Base-by-base conservation (phyloP, 1,284 basidiomycete genomes). In the Marasmius fiardii region DNA sequence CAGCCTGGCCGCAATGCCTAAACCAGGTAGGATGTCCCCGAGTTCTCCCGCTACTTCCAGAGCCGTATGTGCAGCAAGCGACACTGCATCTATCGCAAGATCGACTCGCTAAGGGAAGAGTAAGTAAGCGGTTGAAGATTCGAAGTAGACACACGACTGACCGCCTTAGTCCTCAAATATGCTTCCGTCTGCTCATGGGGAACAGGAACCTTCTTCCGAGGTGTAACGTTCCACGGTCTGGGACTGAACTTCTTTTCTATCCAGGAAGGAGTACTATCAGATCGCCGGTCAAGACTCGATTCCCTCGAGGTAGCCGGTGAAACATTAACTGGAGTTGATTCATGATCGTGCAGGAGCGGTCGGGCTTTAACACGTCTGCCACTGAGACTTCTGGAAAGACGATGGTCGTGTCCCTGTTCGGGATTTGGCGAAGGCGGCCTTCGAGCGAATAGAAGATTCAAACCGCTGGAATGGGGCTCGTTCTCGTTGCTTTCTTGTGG, bases 111-210 rank as follows among this genome's bases (percentile, higher is more conserved):
- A 18, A 6, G 12, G 28, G 14, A 21, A 14, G 23, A 26, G 28
- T 34, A 28, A 51, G 18, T 4, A 43, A 21, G 11, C 4, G 24
- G 18, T n/a, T 37, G 3, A 43, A 33, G 34, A 20, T 2, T 2
- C 26, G 18, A 1, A n/a, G 21, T 14, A 12, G 33, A 7, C 21
- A 31, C 43, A 26, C 1, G n/a, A 35, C 49, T 16, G 26, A 58
- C 56, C 6, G 43, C 39, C 23, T 52, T 37, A 11, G 56, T 58
- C 20, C 49, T 51, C 43, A 47, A 23, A 52, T 51, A 54, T 16
- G 56, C 52, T 24, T 58, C 56, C 11, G 52, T 54, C 20, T 58
- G 56, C 31, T 58, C 56, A 24, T 41, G 34, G 12, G 56, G 53
- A 4, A 58, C 43, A n/a, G 48, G 34, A 44, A 54, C 35, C 34